These are phyloP conservation scores for Starmerella etchellsii DNA, from an alignment of 805 yeast species.

Conservation along the genomic window DNA sequence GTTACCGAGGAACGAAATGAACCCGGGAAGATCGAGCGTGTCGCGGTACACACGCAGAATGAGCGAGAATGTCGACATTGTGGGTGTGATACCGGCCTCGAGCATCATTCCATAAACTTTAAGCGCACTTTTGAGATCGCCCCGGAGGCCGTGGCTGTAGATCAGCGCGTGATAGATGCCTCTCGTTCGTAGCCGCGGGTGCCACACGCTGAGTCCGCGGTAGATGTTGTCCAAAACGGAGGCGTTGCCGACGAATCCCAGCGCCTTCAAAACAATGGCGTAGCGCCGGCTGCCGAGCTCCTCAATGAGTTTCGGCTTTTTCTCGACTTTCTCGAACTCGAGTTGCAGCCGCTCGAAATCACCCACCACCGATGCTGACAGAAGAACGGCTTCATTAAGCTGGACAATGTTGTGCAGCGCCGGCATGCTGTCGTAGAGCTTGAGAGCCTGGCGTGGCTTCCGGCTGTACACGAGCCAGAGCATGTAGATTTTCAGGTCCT, in stretches of 20 bases:
- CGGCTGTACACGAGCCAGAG: slow-evolving; percentile 17
- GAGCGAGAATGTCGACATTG: slow-evolving; percentile 26
- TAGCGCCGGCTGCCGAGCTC: slow-evolving; percentile 38
- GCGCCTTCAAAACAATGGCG: slow-evolving; percentile 45
- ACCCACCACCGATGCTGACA: slow-evolving; percentile 33
- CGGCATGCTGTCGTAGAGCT: slow-evolving; percentile 30
- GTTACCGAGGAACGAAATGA: slow-evolving; percentile 22
- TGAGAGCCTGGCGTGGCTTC: slow-evolving; percentile 21
- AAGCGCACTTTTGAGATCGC: slow-evolving; percentile 30
- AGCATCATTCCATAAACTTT: slow-evolving; percentile 29
- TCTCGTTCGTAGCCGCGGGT: slow-evolving; percentile 35
- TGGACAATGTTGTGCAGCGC: slow-evolving; percentile 34
- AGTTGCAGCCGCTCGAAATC: slow-evolving; percentile 45
- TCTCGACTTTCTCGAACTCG: slow-evolving; percentile 34
- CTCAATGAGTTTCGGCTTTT: neutral
- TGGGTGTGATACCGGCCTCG: slow-evolving; percentile 20
- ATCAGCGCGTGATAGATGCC: slow-evolving; percentile 37
- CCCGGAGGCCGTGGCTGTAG: slow-evolving; percentile 29
- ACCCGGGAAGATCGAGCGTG: slow-evolving; percentile 28
- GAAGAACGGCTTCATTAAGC: slow-evolving; percentile 39
- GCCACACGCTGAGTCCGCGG: slow-evolving; percentile 34
- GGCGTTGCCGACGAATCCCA: slow-evolving; percentile 39
- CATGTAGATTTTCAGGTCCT: slow-evolving; percentile 23
- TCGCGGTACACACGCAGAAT: slow-evolving; percentile 30
- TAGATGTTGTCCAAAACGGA: slow-evolving; percentile 40